Evolutionary conservation across 441 rosid species (phyloP).

Genomic region (Aleurites moluccanus): DNA sequence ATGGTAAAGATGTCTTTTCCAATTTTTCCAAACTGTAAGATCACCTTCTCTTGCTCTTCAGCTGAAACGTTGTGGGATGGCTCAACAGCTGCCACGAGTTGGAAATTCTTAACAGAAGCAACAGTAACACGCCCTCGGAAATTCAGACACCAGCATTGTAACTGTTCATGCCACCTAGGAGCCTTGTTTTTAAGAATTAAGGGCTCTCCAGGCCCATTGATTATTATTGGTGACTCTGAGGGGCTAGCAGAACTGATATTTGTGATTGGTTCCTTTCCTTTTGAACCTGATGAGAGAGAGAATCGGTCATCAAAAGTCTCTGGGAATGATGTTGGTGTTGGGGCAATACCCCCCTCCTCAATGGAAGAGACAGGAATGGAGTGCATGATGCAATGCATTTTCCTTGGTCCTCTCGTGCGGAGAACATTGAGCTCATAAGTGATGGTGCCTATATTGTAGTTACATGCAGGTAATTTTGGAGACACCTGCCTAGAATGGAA

Average conservation of each 20-base stretch:
- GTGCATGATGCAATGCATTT: slow-evolving; percentile 84
- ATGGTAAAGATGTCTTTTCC: slow-evolving; percentile 89
- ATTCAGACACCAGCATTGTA: slow-evolving; percentile 96
- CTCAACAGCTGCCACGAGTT: slow-evolving; percentile 76
- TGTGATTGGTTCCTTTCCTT: slow-evolving; percentile 41
- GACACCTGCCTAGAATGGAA: slow-evolving; percentile 65
- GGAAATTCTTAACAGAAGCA: slow-evolving; percentile 95
- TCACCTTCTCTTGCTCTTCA: slow-evolving; percentile 77
- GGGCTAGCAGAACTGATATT: slow-evolving; percentile 41
- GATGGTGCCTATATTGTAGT: slow-evolving; percentile 55
- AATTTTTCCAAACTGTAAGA: slow-evolving; percentile 85
- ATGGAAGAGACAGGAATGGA: slow-evolving; percentile 74
- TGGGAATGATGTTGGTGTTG: slow-evolving; percentile 51
- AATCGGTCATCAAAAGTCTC: slow-evolving; percentile 41
- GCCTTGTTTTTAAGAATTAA: slow-evolving; percentile 80
- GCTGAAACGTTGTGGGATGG: slow-evolving; percentile 50
- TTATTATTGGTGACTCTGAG: slow-evolving; percentile 30
- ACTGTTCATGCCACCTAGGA: slow-evolving; percentile 95
- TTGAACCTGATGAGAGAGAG: slow-evolving; percentile 33
- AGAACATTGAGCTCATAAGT: slow-evolving; percentile 88
- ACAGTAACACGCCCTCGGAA: slow-evolving; percentile 94
- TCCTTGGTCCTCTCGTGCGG: slow-evolving; percentile 87
- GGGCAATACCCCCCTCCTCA: slow-evolving; percentile 60
- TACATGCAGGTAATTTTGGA: slow-evolving; percentile 55
- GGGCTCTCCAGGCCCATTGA: slow-evolving; percentile 42